phyloP scores from a whole-genome alignment of 2,329 filamentous ascomycete species.

The Beauveria scarabaeidicola region DNA sequence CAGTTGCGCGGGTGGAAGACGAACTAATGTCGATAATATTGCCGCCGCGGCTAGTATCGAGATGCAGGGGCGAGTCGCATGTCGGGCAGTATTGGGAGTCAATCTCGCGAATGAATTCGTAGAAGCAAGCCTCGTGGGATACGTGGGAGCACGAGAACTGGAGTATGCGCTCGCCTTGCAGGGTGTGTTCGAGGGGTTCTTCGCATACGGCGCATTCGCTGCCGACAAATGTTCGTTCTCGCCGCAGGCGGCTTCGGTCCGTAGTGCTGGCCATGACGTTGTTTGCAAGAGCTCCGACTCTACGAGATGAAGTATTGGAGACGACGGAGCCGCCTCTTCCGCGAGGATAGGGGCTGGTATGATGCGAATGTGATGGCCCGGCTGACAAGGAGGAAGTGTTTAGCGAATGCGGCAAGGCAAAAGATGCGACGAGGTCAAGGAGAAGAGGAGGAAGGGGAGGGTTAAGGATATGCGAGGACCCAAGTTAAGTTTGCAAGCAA shows the following conservation, averaged over 20 bases:
- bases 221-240: constrained; percentile 91
- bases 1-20: constrained; percentile 17
- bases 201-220: constrained; percentile 94
- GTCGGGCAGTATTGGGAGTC: constrained; percentile 91
- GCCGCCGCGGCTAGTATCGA: constrained; percentile 87
- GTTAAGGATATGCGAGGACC: not conserved
- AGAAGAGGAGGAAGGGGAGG: not conserved
- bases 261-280: constrained; percentile 39
- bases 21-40: constrained; percentile 87
- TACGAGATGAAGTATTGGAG: constrained; percentile 27
- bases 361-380: constrained; percentile 7
- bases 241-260: constrained; percentile 68
- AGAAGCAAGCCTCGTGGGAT: constrained; percentile 96
- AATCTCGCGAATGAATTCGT: constrained; percentile 93
- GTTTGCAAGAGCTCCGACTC: constrained; percentile 31
- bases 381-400: not conserved
- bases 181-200: constrained; percentile 89
- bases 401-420: not conserved
- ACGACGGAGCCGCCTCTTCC: constrained; percentile 17
- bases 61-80: constrained; percentile 81
- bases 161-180: constrained; percentile 86
- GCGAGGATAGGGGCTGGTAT: constrained; percentile 22
- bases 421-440: not conserved
- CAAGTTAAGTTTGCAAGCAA: not conserved
- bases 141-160: constrained; percentile 97